A percentile compares a stretch with the other conserved stretches of the same genome.
Evolutionary conservation across 2,329 filamentous ascomycete genomes (phyloP).

Genomic region (Sphaerulina populicola): DNA sequence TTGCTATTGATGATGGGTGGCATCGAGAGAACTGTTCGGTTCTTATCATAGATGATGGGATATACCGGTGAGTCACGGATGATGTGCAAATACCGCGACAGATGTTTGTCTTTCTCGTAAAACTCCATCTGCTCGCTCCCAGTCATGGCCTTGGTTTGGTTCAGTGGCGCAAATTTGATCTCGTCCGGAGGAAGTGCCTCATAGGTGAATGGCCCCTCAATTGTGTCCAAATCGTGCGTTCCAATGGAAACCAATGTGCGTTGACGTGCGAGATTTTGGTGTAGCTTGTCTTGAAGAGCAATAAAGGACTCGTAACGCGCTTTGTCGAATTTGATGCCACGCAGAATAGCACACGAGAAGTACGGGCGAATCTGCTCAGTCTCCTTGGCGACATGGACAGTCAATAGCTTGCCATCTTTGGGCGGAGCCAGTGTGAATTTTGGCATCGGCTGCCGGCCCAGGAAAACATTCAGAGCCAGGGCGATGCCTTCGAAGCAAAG

Average conservation of each 20-base stretch:
- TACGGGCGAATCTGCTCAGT: slow-evolving; percentile 76
- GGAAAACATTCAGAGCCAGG: slow-evolving; percentile 92
- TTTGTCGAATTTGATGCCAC: slow-evolving; percentile 85
- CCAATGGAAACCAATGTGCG: slow-evolving; percentile 93
- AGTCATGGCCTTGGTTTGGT: slow-evolving; percentile 83
- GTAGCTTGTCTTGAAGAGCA: slow-evolving; percentile 90
- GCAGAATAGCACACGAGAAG: slow-evolving; percentile 79
- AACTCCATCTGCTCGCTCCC: slow-evolving; percentile 85
- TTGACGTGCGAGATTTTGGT: slow-evolving; percentile 89
- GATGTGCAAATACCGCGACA: slow-evolving; percentile 85
- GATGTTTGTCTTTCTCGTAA: slow-evolving; percentile 87
- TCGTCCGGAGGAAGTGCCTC: slow-evolving; percentile 86
- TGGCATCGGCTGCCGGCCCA: slow-evolving; percentile 64
- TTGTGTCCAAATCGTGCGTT: slow-evolving; percentile 89
- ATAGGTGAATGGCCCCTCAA: slow-evolving; percentile 93
- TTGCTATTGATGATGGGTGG: slow-evolving; percentile 97
- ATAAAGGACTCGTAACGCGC: slow-evolving; percentile 96
- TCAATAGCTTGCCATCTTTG: slow-evolving; percentile 63
- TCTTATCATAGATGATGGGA: slow-evolving; percentile 87
- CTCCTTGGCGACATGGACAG: slow-evolving; percentile 59
- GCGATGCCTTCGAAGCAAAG: slow-evolving; percentile 95
- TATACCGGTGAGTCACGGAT: slow-evolving; percentile 90
- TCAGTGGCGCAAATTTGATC: slow-evolving; percentile 83
- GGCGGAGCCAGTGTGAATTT: slow-evolving; percentile 71
- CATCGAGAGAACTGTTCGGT: slow-evolving; percentile 79